Percentiles rank a stretch among this genome's conserved stretches.
These are phyloP conservation scores for Olyra latifolia DNA, from an alignment of 176 grass and related monocot species.

Conservation along the genomic window DNA sequence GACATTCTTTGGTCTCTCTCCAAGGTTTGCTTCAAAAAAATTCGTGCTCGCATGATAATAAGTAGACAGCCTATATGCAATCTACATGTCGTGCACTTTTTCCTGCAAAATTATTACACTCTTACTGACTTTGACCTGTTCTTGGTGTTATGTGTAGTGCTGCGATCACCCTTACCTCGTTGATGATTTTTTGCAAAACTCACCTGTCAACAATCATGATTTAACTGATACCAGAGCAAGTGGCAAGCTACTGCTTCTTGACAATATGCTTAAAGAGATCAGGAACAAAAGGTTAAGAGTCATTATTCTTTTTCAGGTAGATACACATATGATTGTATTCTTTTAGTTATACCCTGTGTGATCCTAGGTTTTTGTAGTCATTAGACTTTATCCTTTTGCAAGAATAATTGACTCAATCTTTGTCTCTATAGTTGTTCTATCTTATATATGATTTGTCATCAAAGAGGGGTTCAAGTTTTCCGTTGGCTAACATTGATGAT, in stretches of 20 bases:
- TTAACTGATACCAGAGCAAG: slow-evolving; percentile 49
- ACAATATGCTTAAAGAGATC: slow-evolving; percentile 75
- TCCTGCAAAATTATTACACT: slow-evolving; percentile 18
- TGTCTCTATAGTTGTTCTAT: not conserved
- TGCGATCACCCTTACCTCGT: slow-evolving; percentile 88
- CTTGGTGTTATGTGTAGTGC: slow-evolving; percentile 59
- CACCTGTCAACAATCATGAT: slow-evolving; percentile 35
- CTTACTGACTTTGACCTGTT: slow-evolving; percentile 22
- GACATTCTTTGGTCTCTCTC: slow-evolving; percentile 54
- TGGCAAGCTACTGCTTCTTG: slow-evolving; percentile 75
- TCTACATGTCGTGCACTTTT: not conserved
- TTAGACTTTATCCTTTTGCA: not conserved
- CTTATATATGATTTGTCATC: slow-evolving; percentile 1
- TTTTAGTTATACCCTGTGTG: slow-evolving; percentile 11
- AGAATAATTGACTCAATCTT: slow-evolving; percentile 3
- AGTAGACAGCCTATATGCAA: slow-evolving; percentile 8
- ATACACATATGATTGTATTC: not conserved
- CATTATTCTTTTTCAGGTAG: slow-evolving; percentile 86
- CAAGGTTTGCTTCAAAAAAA: slow-evolving; percentile 57
- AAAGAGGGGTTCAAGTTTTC: slow-evolving; percentile 23
- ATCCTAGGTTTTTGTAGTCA: slow-evolving; percentile 20
- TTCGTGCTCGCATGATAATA: slow-evolving; percentile 25
- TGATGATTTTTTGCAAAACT: slow-evolving; percentile 46
- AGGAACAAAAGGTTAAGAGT: slow-evolving; percentile 49
- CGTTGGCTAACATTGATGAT: not conserved